A percentile compares a stretch with the other conserved stretches of the same genome.
Conservation (phyloP, 768 basidiomycete species). For the Plicaturopsis crispa region DNA sequence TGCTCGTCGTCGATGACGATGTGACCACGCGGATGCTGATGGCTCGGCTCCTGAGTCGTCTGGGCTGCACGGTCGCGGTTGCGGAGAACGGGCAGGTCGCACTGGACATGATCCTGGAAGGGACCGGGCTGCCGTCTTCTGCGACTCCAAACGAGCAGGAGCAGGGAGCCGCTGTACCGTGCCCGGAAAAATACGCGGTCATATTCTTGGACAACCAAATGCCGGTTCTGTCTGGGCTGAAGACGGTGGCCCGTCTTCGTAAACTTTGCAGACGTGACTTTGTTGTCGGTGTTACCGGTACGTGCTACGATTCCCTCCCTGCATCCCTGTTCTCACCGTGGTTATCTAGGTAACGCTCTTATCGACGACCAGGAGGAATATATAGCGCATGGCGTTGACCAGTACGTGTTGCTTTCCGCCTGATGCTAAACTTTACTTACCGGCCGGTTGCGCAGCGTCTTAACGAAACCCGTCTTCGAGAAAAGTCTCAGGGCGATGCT, state of each 20-base stretch:
- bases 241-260: conserved; percentile 57
- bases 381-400: conserved; percentile 66
- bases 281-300: conserved; percentile 77
- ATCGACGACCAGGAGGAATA: conserved; percentile 68
- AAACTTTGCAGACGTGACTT: conserved; percentile 63
- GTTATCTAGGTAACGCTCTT: conserved; percentile 30
- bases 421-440: conserved; percentile 2
- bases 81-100: conserved; percentile 84
- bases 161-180: not conserved
- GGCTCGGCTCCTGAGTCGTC: conserved; percentile 67
- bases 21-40: conserved; percentile 72
- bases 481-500: conserved; percentile 38
- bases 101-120: conserved; percentile 63
- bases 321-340: conserved; percentile 2
- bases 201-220: conserved; percentile 73
- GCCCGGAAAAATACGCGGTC: conserved; percentile 27
- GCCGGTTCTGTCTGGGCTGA: conserved; percentile 72
- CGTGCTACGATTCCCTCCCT: conserved; percentile 22
- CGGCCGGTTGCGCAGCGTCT: conserved; percentile 35
- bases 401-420: conserved; percentile 33
- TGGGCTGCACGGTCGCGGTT: conserved; percentile 71
- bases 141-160: not conserved
- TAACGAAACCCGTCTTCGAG: conserved; percentile 77
- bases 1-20: conserved; percentile 84
- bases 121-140: conserved; percentile 25